Evolutionary conservation across 108 stramenopile genomes (phyloP).

Genomic region (Nitzschia palea): DNA sequence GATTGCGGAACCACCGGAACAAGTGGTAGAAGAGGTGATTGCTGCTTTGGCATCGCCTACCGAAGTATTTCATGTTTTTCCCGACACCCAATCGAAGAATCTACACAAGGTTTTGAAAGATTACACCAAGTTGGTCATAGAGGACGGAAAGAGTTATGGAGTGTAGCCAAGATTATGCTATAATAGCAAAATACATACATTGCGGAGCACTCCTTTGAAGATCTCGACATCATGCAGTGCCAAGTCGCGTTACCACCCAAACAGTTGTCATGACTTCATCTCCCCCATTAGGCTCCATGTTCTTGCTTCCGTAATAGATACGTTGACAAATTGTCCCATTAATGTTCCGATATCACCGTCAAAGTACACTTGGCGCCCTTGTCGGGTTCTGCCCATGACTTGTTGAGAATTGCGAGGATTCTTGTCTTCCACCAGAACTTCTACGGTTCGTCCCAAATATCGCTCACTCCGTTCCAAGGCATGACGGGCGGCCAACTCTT

Average conservation of each 20-base stretch:
- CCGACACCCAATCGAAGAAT: slow-evolving; percentile 4
- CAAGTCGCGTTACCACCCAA: no score
- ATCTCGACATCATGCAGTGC: no score
- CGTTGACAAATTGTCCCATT: slow-evolving; percentile 67
- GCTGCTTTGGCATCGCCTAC: not conserved
- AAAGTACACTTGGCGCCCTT: slow-evolving; percentile 88
- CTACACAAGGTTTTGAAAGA: not conserved
- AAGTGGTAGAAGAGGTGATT: slow-evolving; percentile 6
- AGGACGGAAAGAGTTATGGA: slow-evolving; percentile 13
- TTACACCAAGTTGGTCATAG: slow-evolving; percentile 9
- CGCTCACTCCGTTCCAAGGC: slow-evolving; percentile 81
- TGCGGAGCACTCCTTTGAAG: no score
- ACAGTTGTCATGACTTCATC: no score
- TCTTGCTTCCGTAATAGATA: slow-evolving; percentile 72
- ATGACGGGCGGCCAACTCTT: slow-evolving; percentile 77
- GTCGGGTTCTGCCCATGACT: slow-evolving; percentile 88
- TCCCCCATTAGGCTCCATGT: slow-evolving; percentile 81
- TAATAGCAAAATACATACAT: no score
- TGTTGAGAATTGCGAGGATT: slow-evolving; percentile 82
- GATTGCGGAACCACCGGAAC: not conserved
- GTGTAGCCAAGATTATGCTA: no score
- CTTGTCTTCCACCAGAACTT: slow-evolving; percentile 89
- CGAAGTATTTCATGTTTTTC: not conserved
- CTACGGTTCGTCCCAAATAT: slow-evolving; percentile 76
- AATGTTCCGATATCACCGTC: slow-evolving; percentile 75